phyloP scores from a whole-genome alignment of 2,329 filamentous ascomycete genomes.

The Penicillium corylophilum region DNA sequence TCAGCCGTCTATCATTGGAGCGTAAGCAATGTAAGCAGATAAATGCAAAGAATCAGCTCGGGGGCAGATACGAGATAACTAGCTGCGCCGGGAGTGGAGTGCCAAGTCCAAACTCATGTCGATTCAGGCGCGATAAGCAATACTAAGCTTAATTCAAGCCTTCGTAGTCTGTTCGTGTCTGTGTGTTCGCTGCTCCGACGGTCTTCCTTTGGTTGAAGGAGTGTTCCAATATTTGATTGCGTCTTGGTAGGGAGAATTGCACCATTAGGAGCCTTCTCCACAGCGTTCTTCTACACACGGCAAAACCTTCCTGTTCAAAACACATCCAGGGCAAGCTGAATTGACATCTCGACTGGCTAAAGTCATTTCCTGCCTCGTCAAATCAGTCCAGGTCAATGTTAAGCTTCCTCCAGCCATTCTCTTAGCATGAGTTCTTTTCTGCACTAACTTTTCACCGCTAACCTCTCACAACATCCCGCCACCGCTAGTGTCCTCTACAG shows the following conservation, averaged over 20 bases:
- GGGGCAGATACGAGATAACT: neutral
- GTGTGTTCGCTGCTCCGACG: conserved; percentile 6
- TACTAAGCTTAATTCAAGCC: conserved; percentile 2
- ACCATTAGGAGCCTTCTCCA: no score
- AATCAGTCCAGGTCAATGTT: neutral
- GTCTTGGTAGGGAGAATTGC: no score
- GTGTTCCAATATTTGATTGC: neutral
- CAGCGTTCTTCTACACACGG: no score
- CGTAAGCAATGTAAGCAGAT: neutral
- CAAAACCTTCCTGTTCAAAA: no score
- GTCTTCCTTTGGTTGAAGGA: neutral
- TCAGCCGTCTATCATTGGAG: neutral
- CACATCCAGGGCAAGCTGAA: neutral
- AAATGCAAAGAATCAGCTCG: neutral
- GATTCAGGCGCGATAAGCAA: neutral
- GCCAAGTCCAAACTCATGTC: neutral
- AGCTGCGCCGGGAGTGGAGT: neutral
- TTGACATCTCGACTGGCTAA: neutral
- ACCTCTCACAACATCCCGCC: neutral
- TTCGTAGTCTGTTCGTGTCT: conserved; percentile 1
- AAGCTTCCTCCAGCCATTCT: neutral
- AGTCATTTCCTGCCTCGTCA: neutral
- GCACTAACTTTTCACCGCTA: neutral
- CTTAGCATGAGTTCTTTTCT: neutral
- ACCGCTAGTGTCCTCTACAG: neutral